Evolutionary conservation across 1,284 basidiomycete species (phyloP).

Genomic region (Ceratobasidium sp.): DNA sequence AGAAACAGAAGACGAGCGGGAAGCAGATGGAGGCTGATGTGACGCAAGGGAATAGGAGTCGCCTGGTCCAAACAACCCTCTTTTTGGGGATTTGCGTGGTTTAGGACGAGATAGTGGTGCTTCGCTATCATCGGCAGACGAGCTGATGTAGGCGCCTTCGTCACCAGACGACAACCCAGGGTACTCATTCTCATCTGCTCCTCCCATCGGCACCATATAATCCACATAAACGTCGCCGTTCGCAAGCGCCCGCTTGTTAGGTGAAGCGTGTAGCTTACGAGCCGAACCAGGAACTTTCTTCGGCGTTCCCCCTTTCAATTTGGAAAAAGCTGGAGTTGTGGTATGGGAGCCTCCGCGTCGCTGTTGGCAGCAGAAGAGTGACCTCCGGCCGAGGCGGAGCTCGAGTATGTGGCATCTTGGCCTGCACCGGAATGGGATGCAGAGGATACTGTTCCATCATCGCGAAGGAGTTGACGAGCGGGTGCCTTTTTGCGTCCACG

Average conservation of each 20-base stretch:
- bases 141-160: slow-evolving; percentile 30
- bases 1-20: slow-evolving; percentile 23
- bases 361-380: slow-evolving; percentile 3
- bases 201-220: slow-evolving; percentile 30
- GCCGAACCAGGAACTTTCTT: slow-evolving; percentile 6
- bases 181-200: slow-evolving; percentile 1
- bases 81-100: not conserved
- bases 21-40: not conserved
- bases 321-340: slow-evolving; percentile 6
- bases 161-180: slow-evolving; percentile 26
- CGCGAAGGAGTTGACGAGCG: slow-evolving; percentile 16
- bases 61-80: not conserved
- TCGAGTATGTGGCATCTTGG: not conserved
- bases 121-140: slow-evolving; percentile 15
- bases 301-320: not conserved
- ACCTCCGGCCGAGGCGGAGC: not conserved
- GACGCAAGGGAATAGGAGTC: not conserved
- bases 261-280: slow-evolving; percentile 16
- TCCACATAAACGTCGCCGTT: slow-evolving; percentile 33
- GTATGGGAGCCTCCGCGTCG: slow-evolving; percentile 21
- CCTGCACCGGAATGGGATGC: not conserved
- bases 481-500: slow-evolving; percentile 34
- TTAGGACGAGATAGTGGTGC: not conserved
- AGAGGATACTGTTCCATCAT: slow-evolving; percentile 1
- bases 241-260: slow-evolving; percentile 9